A percentile compares a stretch with the other conserved stretches of the same genome.
These are phyloP conservation scores for Cryptococcus deneoformans DNA, from an alignment of 1,284 basidiomycete genomes.

Conservation along the genomic window DNA sequence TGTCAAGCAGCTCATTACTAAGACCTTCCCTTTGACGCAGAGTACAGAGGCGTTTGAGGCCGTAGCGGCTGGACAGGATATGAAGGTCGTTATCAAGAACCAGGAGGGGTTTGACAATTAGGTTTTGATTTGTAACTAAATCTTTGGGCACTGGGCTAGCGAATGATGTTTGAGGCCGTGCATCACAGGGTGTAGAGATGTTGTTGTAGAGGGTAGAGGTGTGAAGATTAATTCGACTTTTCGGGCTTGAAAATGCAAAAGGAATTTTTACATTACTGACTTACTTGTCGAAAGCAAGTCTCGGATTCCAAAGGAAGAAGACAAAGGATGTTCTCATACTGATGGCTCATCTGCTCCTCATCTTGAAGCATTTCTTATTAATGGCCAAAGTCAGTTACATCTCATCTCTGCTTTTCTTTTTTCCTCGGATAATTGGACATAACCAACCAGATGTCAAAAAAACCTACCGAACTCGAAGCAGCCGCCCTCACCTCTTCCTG, in stretches of 20 bases:
- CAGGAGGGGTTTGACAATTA: constrained; percentile 30
- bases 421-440: no score
- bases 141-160: no score
- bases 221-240: neutral
- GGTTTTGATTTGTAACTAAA: neutral
- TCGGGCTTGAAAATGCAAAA: no score
- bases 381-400: no score
- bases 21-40: constrained; percentile 55
- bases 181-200: neutral
- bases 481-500: constrained; percentile 11
- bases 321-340: neutral
- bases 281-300: neutral
- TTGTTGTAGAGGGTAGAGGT: neutral
- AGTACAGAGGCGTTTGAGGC: constrained; percentile 56
- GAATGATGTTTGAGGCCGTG: no score
- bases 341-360: neutral
- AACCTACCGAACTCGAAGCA: constrained; percentile 11
- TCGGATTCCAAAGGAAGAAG: neutral
- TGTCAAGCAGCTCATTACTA: constrained; percentile 56
- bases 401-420: neutral
- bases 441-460: constrained; percentile 8
- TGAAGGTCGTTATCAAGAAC: constrained; percentile 47
- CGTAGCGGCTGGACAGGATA: constrained; percentile 50
- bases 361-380: no score
- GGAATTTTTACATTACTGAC: neutral